Conservation (phyloP, 208 protist species). For the Crithidia thermophila region DNA sequence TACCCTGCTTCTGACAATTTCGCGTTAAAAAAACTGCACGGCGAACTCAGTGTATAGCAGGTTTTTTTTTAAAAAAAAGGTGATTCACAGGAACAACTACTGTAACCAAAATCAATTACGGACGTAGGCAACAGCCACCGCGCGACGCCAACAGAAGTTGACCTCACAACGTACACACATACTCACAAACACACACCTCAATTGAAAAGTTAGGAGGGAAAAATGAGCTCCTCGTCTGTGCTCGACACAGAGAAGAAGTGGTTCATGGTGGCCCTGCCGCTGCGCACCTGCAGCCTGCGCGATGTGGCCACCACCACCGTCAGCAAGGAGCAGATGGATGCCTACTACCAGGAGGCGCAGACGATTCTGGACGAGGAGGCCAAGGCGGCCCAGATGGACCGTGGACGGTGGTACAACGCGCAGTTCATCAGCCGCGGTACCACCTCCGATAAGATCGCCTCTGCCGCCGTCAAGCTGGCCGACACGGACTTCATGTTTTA, state of each 20-base stretch:
- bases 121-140: too few relatives aligned
- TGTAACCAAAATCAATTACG: too few relatives aligned
- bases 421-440: conserved; percentile 91
- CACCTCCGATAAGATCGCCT: conserved; percentile 85
- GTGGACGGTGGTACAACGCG: conserved; percentile 84
- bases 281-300: conserved; percentile 83
- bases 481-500: conserved; percentile 94
- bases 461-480: conserved; percentile 88
- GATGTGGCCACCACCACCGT: conserved; percentile 79
- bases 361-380: conserved; percentile 65
- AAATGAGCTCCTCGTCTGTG: conserved; percentile 37
- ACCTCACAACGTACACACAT: neutral
- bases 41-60: neutral
- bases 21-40: neutral
- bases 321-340: conserved; percentile 84
- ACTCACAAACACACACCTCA: conserved; percentile 3
- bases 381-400: conserved; percentile 63
- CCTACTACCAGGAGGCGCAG: conserved; percentile 84
- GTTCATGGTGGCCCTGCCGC: conserved; percentile 74
- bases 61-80: too few relatives aligned
- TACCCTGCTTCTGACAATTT: too few relatives aligned
- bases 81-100: too few relatives aligned
- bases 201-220: too few relatives aligned
- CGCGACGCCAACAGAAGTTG: too few relatives aligned
- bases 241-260: conserved; percentile 84